Conservation (phyloP, 169 alveolate genomes). For the Plasmodium fragile region DNA sequence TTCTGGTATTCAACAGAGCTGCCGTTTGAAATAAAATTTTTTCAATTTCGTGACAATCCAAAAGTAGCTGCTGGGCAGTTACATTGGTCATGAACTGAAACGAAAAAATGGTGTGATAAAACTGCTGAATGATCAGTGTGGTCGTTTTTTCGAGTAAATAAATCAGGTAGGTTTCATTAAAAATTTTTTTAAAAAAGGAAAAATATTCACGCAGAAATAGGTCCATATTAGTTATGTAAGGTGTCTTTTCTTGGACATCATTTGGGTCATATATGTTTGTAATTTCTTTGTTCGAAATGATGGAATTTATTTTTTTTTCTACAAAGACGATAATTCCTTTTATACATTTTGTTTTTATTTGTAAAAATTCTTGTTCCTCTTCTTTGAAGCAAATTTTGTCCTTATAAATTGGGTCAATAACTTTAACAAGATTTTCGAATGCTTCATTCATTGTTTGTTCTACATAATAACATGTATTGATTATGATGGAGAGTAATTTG, state of each 20-base stretch:
- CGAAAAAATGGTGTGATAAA: constrained; percentile 80
- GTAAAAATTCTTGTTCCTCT: constrained; percentile 49
- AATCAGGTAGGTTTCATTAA: constrained; percentile 73
- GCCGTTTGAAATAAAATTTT: constrained; percentile 58
- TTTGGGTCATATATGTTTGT: constrained; percentile 37
- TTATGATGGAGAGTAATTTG: constrained; percentile 26
- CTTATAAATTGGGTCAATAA: constrained; percentile 22
- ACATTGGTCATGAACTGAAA: constrained; percentile 74
- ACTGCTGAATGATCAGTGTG: constrained; percentile 77
- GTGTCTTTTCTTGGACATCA: constrained; percentile 22
- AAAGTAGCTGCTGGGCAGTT: constrained; percentile 80
- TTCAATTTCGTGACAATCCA: constrained; percentile 80
- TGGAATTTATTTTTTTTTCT: constrained; percentile 24
- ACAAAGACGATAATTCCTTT: constrained; percentile 40
- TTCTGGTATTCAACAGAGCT: neutral
- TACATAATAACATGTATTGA: constrained; percentile 61
- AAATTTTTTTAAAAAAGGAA: constrained; percentile 44
- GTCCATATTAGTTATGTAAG: constrained; percentile 19
- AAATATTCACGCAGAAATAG: constrained; percentile 28
- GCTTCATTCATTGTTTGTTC: constrained; percentile 55
- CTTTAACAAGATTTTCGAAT: constrained; percentile 18
- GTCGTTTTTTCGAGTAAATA: constrained; percentile 83
- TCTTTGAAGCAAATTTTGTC: constrained; percentile 41
- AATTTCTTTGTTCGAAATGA: constrained; percentile 21
- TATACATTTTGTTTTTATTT: constrained; percentile 66